Evolutionary conservation across 257 asterid genomes (phyloP), one percentile per base, ranked within the genome.

Genomic region (Solanum habrochaites): DNA sequence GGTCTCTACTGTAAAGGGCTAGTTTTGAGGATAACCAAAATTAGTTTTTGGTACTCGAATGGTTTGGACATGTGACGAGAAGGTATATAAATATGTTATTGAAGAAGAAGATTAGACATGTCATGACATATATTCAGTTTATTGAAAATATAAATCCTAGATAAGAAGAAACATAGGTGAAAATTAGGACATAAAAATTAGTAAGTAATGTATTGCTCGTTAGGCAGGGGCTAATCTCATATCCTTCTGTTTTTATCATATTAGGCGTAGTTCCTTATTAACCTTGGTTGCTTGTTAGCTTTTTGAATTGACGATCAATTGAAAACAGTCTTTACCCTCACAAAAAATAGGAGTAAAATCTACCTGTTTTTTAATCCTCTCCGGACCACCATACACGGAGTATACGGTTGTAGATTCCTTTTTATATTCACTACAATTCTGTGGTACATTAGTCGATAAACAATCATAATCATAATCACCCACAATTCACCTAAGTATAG

Each of bases 231-330:
- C 1, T 58, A 21, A 58, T 58, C 25, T 1, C 12, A 58, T 9
- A 58, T 58, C 11, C 66, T 8, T 11, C 3, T 58, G 66, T 56
- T 56, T 52, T 20, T 56, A 56, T 7, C 20, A 56, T 56, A 56
- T 56, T 56, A 56, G 12, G 14, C 1, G 7, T 4, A 10, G 15
- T 62, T 10, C 23, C 14, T 23, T 37, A 1, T 37, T 37, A 37
- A 37, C 39, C 39, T 37, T 37, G 39, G 0, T 37, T 37, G 7
- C 39, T 37, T 5, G 39, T 6, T 37, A 37, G 39, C 11, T 56
- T 56, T 7, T 56, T 18, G 11, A 56, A 4, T 0, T 18, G 11
- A 20, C 3, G 2, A 8, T 20, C 5, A 3, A 58, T 58, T 0
- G 12, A 0, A 58, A 58, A 58, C 2, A 58, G 8, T 58, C 12